Base-by-base conservation (phyloP, 108 stramenopile species). In the Epipyxis sp. region DNA sequence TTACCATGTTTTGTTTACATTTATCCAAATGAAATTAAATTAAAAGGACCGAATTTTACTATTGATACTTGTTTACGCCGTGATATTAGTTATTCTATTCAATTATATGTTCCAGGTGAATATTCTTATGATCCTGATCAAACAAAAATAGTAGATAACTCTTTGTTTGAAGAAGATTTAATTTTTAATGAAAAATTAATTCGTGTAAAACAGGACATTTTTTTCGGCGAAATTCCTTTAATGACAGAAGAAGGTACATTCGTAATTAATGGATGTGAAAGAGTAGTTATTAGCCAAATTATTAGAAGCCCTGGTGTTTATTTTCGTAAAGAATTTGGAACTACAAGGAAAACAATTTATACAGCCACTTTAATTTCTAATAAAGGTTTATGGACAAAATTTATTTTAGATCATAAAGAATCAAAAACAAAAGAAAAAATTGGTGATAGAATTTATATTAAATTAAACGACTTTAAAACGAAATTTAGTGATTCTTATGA, bases 261-360 rank as follows among this genome's bases (percentile, higher is more conserved):
- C 34, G 34, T 65, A 32, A 65, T 65, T 65, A 65, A 65, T 65
- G 61, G 61, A 32, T 65, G 61, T 65, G 61, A 65, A 65, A 65
- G 61, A 65, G 34, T 65, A 32, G 34, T 32, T 32, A 32, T 65
- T 32, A 65, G 61, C 34, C 61, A 65, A 65, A 65, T 65, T 32
- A 65, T 65, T 32, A 65, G 61, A 65, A 32, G 61, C 34, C 61
- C 61, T 65, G 61, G 61, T 16, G 61, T 65, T 65, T 65, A 65
- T 65, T 65, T 65, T 65, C 61, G 34, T 32, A 65, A 65, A 65
- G 61, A 65, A 32, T 65, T 65, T 65, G 34, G 61, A 32, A 65
- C 61, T 32, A 65, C 61, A 32, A 65, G 34, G 34, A 65, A 65
- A 65, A 32, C 34, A 32, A 32, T 32, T 32, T 65, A 65, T 65